A percentile compares a stretch with the other conserved stretches of the same genome.
Evolutionary conservation across 305 asterid genomes (phyloP).

Genomic region (Plantago rigida): DNA sequence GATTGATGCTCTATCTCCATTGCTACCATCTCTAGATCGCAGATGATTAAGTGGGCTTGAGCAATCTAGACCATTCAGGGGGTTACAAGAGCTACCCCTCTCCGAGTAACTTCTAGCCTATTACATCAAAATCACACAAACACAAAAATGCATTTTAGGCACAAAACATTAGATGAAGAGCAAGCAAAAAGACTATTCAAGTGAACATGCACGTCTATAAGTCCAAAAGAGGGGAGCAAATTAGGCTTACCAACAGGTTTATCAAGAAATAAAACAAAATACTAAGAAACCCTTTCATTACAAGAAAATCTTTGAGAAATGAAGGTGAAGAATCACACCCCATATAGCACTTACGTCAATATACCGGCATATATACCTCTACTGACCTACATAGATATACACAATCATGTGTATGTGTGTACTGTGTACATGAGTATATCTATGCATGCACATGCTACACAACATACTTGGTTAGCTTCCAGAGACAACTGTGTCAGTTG

Average conservation of each 20-base stretch:
- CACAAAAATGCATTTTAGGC: background rate
- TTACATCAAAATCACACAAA: slow-evolving; percentile 8
- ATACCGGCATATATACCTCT: background rate
- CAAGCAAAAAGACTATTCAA: background rate
- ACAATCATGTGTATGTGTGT: background rate
- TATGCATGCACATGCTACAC: background rate
- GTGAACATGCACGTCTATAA: slow-evolving; percentile 1
- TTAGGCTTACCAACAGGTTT: background rate
- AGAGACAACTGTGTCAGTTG: slow-evolving; percentile 61
- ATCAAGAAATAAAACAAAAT: background rate
- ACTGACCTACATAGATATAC: background rate
- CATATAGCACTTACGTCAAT: background rate
- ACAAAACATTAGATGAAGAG: background rate
- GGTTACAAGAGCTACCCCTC: slow-evolving; percentile 49
- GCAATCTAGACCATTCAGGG: slow-evolving; percentile 50
- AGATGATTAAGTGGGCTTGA: slow-evolving; percentile 49
- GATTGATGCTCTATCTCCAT: slow-evolving; percentile 73
- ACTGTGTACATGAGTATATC: background rate
- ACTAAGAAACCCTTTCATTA: too few relatives aligned
- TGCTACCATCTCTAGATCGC: slow-evolving; percentile 55
- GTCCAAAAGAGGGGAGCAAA: background rate
- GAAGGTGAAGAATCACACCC: background rate
- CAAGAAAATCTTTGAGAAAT: too few relatives aligned
- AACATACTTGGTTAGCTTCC: slow-evolving; percentile 37
- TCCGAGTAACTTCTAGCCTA: slow-evolving; percentile 57